Conservation (phyloP, 129 eudicot genomes). For the Escallonia rubra region DNA sequence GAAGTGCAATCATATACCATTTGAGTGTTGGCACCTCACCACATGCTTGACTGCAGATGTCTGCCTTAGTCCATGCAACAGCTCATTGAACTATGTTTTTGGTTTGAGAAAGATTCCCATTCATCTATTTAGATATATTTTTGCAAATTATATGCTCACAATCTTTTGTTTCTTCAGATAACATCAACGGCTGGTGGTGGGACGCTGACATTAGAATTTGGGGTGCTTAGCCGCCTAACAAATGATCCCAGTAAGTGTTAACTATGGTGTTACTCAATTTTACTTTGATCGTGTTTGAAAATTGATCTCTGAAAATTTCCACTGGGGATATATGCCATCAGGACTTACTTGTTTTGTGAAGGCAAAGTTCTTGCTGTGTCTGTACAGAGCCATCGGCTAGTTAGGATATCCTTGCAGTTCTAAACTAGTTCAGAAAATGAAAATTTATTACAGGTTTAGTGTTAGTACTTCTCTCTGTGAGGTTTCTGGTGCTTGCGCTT, state of each 20-base stretch:
- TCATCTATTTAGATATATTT: neutral
- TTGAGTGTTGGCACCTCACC: neutral
- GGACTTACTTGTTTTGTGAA: neutral
- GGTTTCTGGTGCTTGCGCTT: too few species aligned
- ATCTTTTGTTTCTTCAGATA: slow-evolving; percentile 45
- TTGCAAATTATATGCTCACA: slow-evolving; percentile 8
- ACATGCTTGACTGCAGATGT: neutral
- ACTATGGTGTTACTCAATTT: slow-evolving; percentile 1
- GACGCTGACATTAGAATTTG: slow-evolving; percentile 89
- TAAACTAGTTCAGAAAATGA: too few species aligned
- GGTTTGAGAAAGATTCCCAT: neutral
- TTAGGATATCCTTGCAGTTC: neutral
- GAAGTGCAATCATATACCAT: neutral
- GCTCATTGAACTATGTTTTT: neutral
- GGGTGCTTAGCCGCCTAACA: slow-evolving; percentile 91
- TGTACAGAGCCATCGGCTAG: neutral
- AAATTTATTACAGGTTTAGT: too few species aligned
- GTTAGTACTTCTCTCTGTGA: too few species aligned
- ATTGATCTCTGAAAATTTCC: neutral
- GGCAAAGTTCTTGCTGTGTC: neutral
- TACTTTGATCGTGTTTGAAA: neutral
- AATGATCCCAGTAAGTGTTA: slow-evolving; percentile 78
- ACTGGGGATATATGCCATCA: slow-evolving; percentile 1
- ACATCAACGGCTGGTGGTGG: slow-evolving; percentile 99
- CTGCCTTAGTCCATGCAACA: neutral